Conservation (phyloP, 208 protist genomes). For the Acanthamoeba culbertsoni region DNA sequence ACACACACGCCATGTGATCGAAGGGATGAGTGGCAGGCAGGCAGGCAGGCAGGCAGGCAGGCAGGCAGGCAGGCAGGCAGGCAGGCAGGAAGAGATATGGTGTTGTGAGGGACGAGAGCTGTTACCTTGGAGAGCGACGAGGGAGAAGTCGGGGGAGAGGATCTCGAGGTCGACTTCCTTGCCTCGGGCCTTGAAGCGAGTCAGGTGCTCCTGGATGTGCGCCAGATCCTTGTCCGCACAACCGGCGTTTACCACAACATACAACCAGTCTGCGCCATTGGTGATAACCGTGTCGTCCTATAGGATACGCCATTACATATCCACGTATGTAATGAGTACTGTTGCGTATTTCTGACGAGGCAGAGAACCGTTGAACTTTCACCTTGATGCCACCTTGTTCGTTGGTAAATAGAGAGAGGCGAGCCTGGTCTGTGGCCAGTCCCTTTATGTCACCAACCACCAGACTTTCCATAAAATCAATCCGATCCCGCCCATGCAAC, state of each 20-base stretch:
- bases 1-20: neutral
- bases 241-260: slow-evolving; percentile 93
- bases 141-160: slow-evolving; percentile 24
- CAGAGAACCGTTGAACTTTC: neutral
- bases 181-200: slow-evolving; percentile 73
- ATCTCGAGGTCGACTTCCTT: slow-evolving; percentile 87
- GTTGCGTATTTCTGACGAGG: too few species aligned
- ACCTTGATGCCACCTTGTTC: slow-evolving; percentile 79
- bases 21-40: neutral
- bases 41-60: neutral
- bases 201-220: slow-evolving; percentile 83
- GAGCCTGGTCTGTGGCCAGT: slow-evolving; percentile 72
- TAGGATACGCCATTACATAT: too few species aligned
- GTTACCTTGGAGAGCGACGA: slow-evolving; percentile 57
- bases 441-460: slow-evolving; percentile 87
- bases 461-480: slow-evolving; percentile 92
- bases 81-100: too few species aligned
- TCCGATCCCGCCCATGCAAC: slow-evolving; percentile 87
- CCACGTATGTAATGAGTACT: too few species aligned
- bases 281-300: slow-evolving; percentile 95
- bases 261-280: slow-evolving; percentile 88
- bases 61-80: too few species aligned
- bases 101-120: neutral
- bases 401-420: slow-evolving; percentile 93
- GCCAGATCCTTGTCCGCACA: slow-evolving; percentile 94